A percentile compares a stretch with the other conserved stretches of the same genome.
phyloP scores from a whole-genome alignment of 306 rosid species.

The Luffa aegyptiaca region DNA sequence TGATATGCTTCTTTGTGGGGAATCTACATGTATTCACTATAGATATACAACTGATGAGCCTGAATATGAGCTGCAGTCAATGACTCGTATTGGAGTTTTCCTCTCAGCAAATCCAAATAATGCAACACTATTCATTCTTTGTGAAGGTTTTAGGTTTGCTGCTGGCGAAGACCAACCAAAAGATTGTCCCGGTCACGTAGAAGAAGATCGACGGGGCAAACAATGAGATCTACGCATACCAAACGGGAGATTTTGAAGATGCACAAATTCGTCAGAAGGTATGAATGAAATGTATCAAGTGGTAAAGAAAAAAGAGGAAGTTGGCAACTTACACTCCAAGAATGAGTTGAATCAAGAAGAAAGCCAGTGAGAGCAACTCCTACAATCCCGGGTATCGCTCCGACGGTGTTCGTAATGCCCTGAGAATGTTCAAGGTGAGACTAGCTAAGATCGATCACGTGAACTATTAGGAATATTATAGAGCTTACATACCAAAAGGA shows the following conservation, averaged over 20 bases:
- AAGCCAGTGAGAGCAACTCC: conserved; percentile 93
- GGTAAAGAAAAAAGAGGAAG: not conserved
- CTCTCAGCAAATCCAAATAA: conserved; percentile 7
- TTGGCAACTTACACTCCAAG: conserved; percentile 83
- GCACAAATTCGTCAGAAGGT: not conserved
- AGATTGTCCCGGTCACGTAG: conserved; percentile 72
- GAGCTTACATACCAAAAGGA: conserved; percentile 57
- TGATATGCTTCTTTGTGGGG: not conserved
- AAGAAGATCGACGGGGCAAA: conserved; percentile 91
- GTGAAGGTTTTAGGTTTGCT: conserved; percentile 83
- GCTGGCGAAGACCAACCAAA: conserved; percentile 91
- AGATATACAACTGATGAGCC: conserved; percentile 5
- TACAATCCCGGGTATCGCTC: conserved; percentile 86
- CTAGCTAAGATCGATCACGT: not conserved
- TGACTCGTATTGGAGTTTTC: not conserved
- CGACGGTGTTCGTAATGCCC: conserved; percentile 95
- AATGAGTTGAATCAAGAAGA: conserved; percentile 90
- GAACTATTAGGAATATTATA: not conserved
- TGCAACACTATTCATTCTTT: conserved; percentile 33
- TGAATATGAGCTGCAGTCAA: not conserved
- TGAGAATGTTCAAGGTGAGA: conserved; percentile 7
- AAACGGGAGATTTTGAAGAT: conserved; percentile 9
- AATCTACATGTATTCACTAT: conserved; percentile 12
- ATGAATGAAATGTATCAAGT: not conserved
- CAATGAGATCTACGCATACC: conserved; percentile 55